Conservation (phyloP, 805 yeast species). For the Jamesozyma jinghongensis region DNA sequence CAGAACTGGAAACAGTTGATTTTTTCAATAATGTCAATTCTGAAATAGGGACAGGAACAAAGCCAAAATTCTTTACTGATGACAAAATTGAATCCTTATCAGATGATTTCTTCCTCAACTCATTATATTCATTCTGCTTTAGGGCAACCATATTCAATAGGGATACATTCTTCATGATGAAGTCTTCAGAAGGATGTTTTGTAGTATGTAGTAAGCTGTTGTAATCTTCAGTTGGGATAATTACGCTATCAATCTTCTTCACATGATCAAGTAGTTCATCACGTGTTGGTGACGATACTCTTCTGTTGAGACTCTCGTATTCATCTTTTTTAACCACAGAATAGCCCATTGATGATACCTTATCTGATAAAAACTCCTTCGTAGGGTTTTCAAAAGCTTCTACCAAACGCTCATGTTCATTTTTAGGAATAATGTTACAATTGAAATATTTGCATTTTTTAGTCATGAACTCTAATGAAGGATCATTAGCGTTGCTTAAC, state of each 20-base stretch:
- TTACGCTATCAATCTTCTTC: background rate
- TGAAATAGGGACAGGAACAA: conserved; percentile 10
- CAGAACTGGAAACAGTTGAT: conserved; percentile 5
- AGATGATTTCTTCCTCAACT: conserved; percentile 5
- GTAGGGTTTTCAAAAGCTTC: conserved; percentile 11
- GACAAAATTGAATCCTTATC: conserved; percentile 8
- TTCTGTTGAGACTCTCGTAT: conserved; percentile 9
- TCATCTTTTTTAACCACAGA: conserved; percentile 14
- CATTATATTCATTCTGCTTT: conserved; percentile 9
- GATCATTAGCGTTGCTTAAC: background rate
- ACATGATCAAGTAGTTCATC: conserved; percentile 4
- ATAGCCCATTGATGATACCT: conserved; percentile 20
- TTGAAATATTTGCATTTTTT: conserved; percentile 21
- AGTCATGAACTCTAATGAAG: conserved; percentile 15
- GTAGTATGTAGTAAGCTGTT: conserved; percentile 13
- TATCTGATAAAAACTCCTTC: conserved; percentile 19
- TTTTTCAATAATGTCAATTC: conserved; percentile 7
- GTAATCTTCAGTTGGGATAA: conserved; percentile 14
- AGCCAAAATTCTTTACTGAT: conserved; percentile 11
- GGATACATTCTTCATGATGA: conserved; percentile 16
- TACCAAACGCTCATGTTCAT: conserved; percentile 11
- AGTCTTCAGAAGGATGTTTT: conserved; percentile 18
- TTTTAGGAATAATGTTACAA: conserved; percentile 13
- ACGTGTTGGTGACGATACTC: conserved; percentile 8
- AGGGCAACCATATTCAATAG: conserved; percentile 10